Percentiles rank a stretch among this genome's conserved stretches.
Conservation (phyloP, 2,329 filamentous ascomycete species). For the Fusarium metavorans region DNA sequence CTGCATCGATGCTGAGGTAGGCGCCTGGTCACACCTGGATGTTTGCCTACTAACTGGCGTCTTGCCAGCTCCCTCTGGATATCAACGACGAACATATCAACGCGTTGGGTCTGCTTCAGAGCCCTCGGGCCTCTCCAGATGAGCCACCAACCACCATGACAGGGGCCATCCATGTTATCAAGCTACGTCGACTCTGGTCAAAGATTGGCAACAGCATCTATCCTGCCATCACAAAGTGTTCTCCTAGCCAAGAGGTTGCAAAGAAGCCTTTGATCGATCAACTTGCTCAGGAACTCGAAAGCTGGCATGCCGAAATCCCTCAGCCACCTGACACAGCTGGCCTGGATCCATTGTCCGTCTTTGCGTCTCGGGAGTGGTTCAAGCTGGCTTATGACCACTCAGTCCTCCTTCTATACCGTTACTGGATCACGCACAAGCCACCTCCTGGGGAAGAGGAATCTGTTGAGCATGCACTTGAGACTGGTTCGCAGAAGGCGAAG, state of each 20-base stretch:
- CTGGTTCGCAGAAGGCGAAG: conserved; percentile 26
- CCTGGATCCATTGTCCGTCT: conserved; percentile 44
- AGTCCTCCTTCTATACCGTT: conserved; percentile 53
- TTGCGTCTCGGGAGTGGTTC: conserved; percentile 54
- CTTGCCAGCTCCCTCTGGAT: conserved; percentile 21
- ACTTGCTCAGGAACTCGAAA: conserved; percentile 43
- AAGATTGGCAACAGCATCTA: conserved; percentile 45
- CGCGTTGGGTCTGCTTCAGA: conserved; percentile 15
- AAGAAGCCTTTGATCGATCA: conserved; percentile 31
- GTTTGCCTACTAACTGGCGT: not conserved
- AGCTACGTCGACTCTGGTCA: conserved; percentile 47
- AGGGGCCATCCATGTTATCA: conserved; percentile 46
- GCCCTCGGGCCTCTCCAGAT: conserved; percentile 9
- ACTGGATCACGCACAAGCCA: conserved; percentile 37
- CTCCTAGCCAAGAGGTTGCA: conserved; percentile 10
- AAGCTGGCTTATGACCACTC: conserved; percentile 53
- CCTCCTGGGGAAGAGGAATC: conserved; percentile 25
- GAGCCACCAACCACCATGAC: conserved; percentile 46
- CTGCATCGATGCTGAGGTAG: conserved; percentile 31
- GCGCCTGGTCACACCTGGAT: not conserved
- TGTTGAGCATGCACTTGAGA: conserved; percentile 25
- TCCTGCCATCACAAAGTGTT: conserved; percentile 15
- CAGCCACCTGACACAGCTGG: conserved; percentile 18
- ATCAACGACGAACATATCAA: conserved; percentile 34
- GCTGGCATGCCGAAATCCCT: conserved; percentile 42